Conservation (phyloP, 2,329 filamentous ascomycete genomes). For the Apiospora koreana region DNA sequence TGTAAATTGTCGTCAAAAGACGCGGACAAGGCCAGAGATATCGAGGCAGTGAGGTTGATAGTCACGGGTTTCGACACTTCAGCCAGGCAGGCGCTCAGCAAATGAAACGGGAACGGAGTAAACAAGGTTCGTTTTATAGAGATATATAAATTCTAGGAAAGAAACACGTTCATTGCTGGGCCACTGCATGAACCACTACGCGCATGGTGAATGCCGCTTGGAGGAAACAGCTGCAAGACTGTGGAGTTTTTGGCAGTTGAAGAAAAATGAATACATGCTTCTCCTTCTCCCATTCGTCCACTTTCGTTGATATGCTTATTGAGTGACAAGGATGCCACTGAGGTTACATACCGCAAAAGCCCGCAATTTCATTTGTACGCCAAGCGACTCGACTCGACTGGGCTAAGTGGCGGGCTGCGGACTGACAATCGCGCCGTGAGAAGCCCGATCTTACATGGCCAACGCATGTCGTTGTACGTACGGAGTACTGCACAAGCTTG, state of each 20-base stretch:
- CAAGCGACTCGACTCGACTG: too few species aligned
- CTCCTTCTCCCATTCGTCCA: neutral
- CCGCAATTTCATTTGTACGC: neutral
- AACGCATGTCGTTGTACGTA: too few species aligned
- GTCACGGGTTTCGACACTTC: neutral
- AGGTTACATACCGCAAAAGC: neutral
- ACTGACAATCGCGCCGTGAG: neutral
- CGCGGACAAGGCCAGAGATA: slow-evolving; percentile 17
- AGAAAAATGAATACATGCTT: neutral
- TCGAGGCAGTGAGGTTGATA: slow-evolving; percentile 11
- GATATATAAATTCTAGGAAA: slow-evolving; percentile 2
- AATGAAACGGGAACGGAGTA: slow-evolving; percentile 1
- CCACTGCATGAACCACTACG: neutral
- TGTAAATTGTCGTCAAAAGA: slow-evolving; percentile 63
- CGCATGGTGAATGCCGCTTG: neutral
- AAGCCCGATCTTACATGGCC: neutral
- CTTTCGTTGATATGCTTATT: neutral
- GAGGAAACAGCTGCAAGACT: neutral
- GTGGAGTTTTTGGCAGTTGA: neutral
- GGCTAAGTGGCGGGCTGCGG: neutral
- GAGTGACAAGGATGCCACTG: neutral
- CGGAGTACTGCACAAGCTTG: neutral
- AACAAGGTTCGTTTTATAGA: neutral
- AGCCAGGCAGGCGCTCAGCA: slow-evolving; percentile 1
- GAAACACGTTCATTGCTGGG: neutral